Percentiles rank a stretch among this genome's conserved stretches.
Conservation (phyloP, 192 early-diverging fungal species). For the Coemansia sp. region DNA sequence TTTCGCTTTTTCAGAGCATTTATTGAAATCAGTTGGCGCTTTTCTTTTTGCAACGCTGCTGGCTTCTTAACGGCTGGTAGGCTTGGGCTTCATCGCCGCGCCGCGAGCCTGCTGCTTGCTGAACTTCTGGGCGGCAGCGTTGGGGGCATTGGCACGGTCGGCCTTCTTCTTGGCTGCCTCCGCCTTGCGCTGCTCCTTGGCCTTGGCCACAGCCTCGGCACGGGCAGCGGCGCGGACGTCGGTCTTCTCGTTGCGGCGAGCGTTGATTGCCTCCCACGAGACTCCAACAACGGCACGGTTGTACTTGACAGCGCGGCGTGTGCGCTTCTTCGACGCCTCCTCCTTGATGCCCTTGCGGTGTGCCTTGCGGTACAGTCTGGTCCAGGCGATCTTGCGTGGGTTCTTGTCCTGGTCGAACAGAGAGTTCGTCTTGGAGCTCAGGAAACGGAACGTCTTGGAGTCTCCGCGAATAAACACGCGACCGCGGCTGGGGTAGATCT, state of each 20-base stretch:
- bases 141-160: conserved; percentile 75
- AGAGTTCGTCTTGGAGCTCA: conserved; percentile 96
- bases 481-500: conserved; percentile 99
- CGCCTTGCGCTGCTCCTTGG: conserved; percentile 93
- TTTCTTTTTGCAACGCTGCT: neutral
- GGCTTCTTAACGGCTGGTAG: conserved; percentile 36
- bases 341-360: conserved; percentile 99
- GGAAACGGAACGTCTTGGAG: conserved; percentile 88
- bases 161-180: conserved; percentile 85
- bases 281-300: conserved; percentile 96
- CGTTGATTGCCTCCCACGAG: conserved; percentile 94
- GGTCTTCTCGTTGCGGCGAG: conserved; percentile 96
- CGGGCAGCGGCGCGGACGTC: conserved; percentile 93
- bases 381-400: conserved; percentile 98
- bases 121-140: conserved; percentile 29
- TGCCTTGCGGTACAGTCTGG: conserved; percentile 94
- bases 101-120: conserved; percentile 51
- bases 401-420: conserved; percentile 97
- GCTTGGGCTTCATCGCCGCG: conserved; percentile 43
- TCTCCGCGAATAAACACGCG: conserved; percentile 91
- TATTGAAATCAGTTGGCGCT: too few species aligned
- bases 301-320: conserved; percentile 91
- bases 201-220: conserved; percentile 77
- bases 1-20: too few species aligned
- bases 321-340: conserved; percentile 96